Evolutionary conservation across 148 eudicot genomes (phyloP), one percentile per base, ranked within the genome.

Genomic region (Rhododendron mucronatum): DNA sequence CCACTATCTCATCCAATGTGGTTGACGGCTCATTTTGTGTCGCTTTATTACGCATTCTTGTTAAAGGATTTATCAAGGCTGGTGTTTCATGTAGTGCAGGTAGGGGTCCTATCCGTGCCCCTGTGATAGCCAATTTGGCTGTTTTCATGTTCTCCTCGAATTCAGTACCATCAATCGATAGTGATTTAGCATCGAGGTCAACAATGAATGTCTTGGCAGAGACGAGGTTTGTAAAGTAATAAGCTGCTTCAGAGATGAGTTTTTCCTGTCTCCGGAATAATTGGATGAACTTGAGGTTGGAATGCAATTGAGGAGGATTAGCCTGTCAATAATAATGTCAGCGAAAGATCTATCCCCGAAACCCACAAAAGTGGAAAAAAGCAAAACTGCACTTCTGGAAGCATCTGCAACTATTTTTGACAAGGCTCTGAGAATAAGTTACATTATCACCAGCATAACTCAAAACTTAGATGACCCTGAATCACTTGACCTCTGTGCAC

Each of bases 291-390:
- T 69, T 86, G 47, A 88, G 88, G 55, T 88, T 88, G 30, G 90
- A 88, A 84, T 88, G 90, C 65, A 87, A 81, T 74, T 84, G 86
- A 80, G 89, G 87, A 84, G 89, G 89, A 84, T 87, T 87, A 83
- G 88, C 86, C 88, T 87, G 83, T 87, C 41, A 77, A 53, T 20
- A 82, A 16, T 30, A 44, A 55, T 53, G 47, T 20, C 74, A 76
- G 75, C 28, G 26, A 45, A 41, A 55, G 6, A 57, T 65, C 37
- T 35, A 15, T 65, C 30, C 5, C 73, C 1, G 12, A 65, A 65
- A 59, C 10, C 73, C 73, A 26, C 45, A 65, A 65, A 65, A 59
- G 65, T 59, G 65, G 9, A 59, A 6, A 65, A 63, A 47, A 8
- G n/a, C 26, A n/a, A 21, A 59, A n/a, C 12, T 80, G 39, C 73